A percentile compares a stretch with the other conserved stretches of the same genome.
Evolutionary conservation across 2,329 filamentous ascomycete genomes (phyloP).

Genomic region (Rhinocladiella mackenziei): DNA sequence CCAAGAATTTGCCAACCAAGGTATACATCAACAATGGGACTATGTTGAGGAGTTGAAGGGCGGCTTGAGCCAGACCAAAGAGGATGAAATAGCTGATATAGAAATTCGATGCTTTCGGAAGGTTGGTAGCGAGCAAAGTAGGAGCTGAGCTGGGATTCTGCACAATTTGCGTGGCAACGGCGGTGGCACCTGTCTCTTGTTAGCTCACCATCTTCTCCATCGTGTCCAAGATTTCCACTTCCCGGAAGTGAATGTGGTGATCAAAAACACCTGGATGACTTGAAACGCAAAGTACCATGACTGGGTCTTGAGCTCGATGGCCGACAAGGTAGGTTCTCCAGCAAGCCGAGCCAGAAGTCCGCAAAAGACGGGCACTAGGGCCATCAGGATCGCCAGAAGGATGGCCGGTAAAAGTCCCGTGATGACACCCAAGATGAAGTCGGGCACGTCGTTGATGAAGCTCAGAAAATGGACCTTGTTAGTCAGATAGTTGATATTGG

Average conservation of each 20-base stretch:
- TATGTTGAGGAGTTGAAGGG: slow-evolving; percentile 50
- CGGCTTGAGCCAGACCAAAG: slow-evolving; percentile 64
- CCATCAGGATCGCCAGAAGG: slow-evolving; percentile 77
- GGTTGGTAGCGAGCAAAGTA: slow-evolving; percentile 63
- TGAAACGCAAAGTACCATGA: slow-evolving; percentile 72
- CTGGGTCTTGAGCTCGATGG: slow-evolving; percentile 83
- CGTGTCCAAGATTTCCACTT: not conserved
- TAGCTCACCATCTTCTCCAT: not conserved
- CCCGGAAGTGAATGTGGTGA: slow-evolving; percentile 72
- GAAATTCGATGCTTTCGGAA: slow-evolving; percentile 87
- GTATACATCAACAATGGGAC: slow-evolving; percentile 25
- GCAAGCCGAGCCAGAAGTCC: slow-evolving; percentile 71
- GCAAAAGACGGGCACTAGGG: slow-evolving; percentile 76
- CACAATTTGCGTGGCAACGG: slow-evolving; percentile 62
- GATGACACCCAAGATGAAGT: slow-evolving; percentile 68
- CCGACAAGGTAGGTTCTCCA: slow-evolving; percentile 73
- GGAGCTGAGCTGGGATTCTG: slow-evolving; percentile 62
- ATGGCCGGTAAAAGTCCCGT: slow-evolving; percentile 79
- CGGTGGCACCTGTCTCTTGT: slow-evolving; percentile 60
- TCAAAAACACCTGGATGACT: slow-evolving; percentile 84
- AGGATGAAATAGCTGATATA: slow-evolving; percentile 95
- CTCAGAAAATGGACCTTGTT: slow-evolving; percentile 55
- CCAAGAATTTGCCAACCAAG: slow-evolving; percentile 24
- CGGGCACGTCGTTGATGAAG: slow-evolving; percentile 71
- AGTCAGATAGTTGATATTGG: slow-evolving; percentile 70